phyloP scores from a whole-genome alignment of 495 filamentous ascomycete genomes.

The Penicillium flavigenum region DNA sequence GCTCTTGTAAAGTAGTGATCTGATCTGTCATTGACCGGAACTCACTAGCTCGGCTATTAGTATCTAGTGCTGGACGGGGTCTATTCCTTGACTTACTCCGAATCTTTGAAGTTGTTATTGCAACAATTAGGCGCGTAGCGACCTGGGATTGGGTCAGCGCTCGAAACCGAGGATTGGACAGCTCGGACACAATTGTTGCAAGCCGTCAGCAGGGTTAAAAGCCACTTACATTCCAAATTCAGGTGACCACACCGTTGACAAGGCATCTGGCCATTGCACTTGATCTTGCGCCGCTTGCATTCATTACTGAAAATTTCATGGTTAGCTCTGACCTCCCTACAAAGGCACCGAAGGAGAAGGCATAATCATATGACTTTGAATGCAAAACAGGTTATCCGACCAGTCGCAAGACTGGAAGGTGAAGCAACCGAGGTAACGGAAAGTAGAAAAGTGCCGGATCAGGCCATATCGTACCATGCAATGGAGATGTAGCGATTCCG shows the following conservation, averaged over 20 bases:
- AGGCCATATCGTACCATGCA: constrained; percentile 65
- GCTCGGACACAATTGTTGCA: background rate
- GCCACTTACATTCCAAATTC: constrained; percentile 66
- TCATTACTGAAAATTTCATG: constrained; percentile 58
- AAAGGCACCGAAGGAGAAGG: constrained; percentile 3
- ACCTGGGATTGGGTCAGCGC: constrained; percentile 27
- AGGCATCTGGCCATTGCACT: constrained; percentile 87
- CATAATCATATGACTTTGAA: constrained; percentile 14
- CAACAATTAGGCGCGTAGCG: constrained; percentile 93
- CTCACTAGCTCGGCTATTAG: constrained; percentile 50
- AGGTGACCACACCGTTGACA: constrained; percentile 89
- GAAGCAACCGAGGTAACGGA: constrained; percentile 1
- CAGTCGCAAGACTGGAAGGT: background rate
- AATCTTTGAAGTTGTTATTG: constrained; percentile 76
- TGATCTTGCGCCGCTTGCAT: constrained; percentile 93
- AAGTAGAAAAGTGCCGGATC: constrained; percentile 10
- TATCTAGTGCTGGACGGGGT: background rate
- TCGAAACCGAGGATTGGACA: background rate
- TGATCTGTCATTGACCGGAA: constrained; percentile 76
- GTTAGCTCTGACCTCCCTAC: constrained; percentile 18
- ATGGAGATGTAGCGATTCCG: constrained; percentile 84
- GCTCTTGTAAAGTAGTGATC: constrained; percentile 73
- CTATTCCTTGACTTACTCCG: constrained; percentile 51
- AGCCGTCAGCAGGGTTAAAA: background rate
- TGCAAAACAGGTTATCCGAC: background rate